A percentile compares a stretch with the other conserved stretches of the same genome.
These are phyloP conservation scores for Lentithecium fluviatile DNA, from an alignment of 495 filamentous ascomycete species.

Conservation along the genomic window DNA sequence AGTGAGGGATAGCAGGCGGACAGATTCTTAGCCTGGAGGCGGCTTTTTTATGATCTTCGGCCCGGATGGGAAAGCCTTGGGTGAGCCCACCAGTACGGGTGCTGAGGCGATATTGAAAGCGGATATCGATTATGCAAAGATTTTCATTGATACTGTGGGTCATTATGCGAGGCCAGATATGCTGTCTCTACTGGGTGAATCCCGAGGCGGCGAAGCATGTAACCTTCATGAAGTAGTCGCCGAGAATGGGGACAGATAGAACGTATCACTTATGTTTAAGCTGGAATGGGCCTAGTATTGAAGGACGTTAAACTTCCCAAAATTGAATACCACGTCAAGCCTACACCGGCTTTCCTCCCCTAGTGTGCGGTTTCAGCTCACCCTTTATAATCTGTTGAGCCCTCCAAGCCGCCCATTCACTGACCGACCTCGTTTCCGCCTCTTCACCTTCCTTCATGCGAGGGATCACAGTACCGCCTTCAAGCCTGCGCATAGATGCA, in stretches of 20 bases:
- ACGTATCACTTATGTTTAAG: too few relatives aligned
- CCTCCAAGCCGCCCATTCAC: slow-evolving; percentile 16
- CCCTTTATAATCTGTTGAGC: slow-evolving; percentile 16
- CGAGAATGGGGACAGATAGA: too few relatives aligned
- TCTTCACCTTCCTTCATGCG: slow-evolving; percentile 4
- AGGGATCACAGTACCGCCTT: slow-evolving; percentile 14
- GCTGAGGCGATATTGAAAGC: slow-evolving; percentile 41
- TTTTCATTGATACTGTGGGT: slow-evolving; percentile 39
- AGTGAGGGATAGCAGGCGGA: too few relatives aligned
- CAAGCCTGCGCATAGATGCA: slow-evolving; percentile 14
- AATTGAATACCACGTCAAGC: too few relatives aligned
- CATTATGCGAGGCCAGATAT: slow-evolving; percentile 46
- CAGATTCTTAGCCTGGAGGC: too few relatives aligned
- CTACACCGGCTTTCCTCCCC: slow-evolving; percentile 9
- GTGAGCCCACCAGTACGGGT: slow-evolving; percentile 25
- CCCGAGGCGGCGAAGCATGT: slow-evolving; percentile 27
- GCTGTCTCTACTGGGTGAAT: slow-evolving; percentile 38
- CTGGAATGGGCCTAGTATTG: too few relatives aligned
- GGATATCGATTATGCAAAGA: slow-evolving; percentile 37
- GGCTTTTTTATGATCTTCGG: slow-evolving; percentile 42
- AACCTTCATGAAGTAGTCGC: slow-evolving; percentile 23
- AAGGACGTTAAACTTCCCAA: too few relatives aligned
- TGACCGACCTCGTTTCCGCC: slow-evolving; percentile 2
- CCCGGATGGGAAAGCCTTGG: slow-evolving; percentile 40
- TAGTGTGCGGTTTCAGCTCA: slow-evolving; percentile 14